Evolutionary conservation across 179 eudicot species (phyloP), one percentile per base, ranked within the genome.

Genomic region (Carnegiea gigantea): DNA sequence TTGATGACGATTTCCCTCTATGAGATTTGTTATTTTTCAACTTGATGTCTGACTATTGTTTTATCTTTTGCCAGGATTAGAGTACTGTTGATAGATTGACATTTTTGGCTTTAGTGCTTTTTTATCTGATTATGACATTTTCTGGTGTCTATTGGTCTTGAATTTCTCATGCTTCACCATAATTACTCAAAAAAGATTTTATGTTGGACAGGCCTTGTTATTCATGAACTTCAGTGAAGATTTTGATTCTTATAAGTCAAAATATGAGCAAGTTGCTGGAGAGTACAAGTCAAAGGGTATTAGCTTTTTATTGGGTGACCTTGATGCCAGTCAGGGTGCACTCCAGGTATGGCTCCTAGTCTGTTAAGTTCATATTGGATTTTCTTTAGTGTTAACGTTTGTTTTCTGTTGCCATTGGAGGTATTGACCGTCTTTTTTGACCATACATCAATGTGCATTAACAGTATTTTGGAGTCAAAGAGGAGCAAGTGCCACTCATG

Each of bases 321-420:
- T 88, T 78, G 98, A 93, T 38, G 92, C 93, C 75, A 92, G 98
- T 88, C 90, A 91, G 88, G 97, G 97, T 82, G 99, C 98, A 79
- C 93, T 97, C 78, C 97, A 95, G 98, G 98, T 93, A 51, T 23
- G 84, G 70, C 44, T 78, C 9, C 49, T 73, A 60, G n/a, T 3
- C 62, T 57, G 5, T 57, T 57, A 57, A 2, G 10, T 40, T 78
- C 36, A 14, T 38, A 44, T 67, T 85, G 13, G 72, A 13, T 24
- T 65, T 64, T 30, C 67, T 82, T 70, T 14, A 5, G 3, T 36
- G 46, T 8, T 72, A 7, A 73, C 36, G 30, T 5, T 18, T 33
- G 15, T 21, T 38, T 70, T 72, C 14, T 65, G 59, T 53, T 74
- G 7, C 64, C 15, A 24, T 23, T 78, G 75, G 36, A 33, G 38